These are phyloP conservation scores for Corinectria fuckeliana DNA, from an alignment of 2,329 filamentous ascomycete genomes.

Conservation along the genomic window DNA sequence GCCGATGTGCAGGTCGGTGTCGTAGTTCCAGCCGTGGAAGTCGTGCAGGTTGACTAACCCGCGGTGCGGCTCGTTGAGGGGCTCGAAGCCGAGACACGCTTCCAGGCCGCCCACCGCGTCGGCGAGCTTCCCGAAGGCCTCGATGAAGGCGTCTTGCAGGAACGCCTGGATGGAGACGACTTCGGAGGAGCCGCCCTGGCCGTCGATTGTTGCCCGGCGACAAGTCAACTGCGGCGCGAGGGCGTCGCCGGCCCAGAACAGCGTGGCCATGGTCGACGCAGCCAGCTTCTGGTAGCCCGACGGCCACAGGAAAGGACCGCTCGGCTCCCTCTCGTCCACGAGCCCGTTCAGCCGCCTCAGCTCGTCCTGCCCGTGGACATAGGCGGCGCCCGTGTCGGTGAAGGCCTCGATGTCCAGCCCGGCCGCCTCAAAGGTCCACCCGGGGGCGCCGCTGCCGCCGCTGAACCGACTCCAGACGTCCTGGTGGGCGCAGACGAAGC, in stretches of 20 bases:
- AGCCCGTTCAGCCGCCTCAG: slow-evolving; percentile 33
- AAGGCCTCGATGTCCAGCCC: slow-evolving; percentile 48
- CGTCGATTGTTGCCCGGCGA: slow-evolving; percentile 22
- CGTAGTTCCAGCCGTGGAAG: slow-evolving; percentile 50
- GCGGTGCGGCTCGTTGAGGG: slow-evolving; percentile 52
- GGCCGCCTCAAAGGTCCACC: slow-evolving; percentile 50
- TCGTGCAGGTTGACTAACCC: slow-evolving; percentile 49
- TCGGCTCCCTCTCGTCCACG: slow-evolving; percentile 41
- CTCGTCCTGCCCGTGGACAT: slow-evolving; percentile 46
- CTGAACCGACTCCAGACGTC: slow-evolving; percentile 53
- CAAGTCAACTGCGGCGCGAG: slow-evolving; percentile 40
- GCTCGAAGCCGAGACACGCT: slow-evolving; percentile 49
- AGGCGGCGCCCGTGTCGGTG: slow-evolving; percentile 43
- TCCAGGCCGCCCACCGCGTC: slow-evolving; percentile 42
- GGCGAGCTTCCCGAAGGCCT: slow-evolving; percentile 45
- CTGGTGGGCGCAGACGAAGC: slow-evolving; percentile 52
- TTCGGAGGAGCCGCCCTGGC: slow-evolving; percentile 18
- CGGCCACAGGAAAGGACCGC: slow-evolving; percentile 47
- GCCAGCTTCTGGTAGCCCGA: slow-evolving; percentile 48
- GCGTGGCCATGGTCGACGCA: slow-evolving; percentile 42
- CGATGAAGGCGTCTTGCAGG: slow-evolving; percentile 43
- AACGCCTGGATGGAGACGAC: slow-evolving; percentile 39
- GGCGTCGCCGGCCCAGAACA: slow-evolving; percentile 40
- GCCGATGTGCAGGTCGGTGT: slow-evolving; percentile 51
- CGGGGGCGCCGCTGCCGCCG: slow-evolving; percentile 50